Base-by-base conservation (phyloP, 2,329 filamentous ascomycete genomes). In the Colletotrichum chlorophyti region DNA sequence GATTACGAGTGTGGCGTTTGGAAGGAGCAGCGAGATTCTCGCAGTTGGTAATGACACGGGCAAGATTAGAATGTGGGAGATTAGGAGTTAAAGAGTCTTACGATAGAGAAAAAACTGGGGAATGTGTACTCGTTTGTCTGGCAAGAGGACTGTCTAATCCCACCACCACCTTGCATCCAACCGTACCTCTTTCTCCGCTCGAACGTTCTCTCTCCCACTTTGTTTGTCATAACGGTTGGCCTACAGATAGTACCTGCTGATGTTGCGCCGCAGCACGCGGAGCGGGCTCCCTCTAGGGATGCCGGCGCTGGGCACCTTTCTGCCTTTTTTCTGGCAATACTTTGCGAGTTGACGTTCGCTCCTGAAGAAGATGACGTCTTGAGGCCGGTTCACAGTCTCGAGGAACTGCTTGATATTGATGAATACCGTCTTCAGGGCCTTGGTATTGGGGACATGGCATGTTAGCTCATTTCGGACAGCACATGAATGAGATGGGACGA, bases 31-130 rank as follows among this genome's bases (percentile, higher is more conserved):
- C 60, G 83, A 90, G 66, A 72, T 93, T 67, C 72, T 99, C 64
- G 91, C 91, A 10, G 90, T 98, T 49, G 94, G 88, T 15, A 98
- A 96, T 69, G 94, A 98, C 70, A 80, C 83, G 58, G 95, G 95
- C 11, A 93, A 92, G 77, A 90, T 98, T 62, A 84, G 91, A 62
- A 73, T 97, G 71, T 99, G 94, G 93, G 93, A 97, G 77, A 91
- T 97, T 65, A 79, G 88, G 69, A 83, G 77, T 64, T 91, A 83
- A 74, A 60, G 17, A 14, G 15, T 10, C 14, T 19, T 9, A 40
- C 23, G n/a, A 5, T n/a, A 35, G 15, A 43, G 26, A 19, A 5
- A 14, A 26, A 15, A 17, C 8, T 37, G 61, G 55, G 47, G 23
- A 47, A 35, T 24, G 41, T 57, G 27, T 35, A 42, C 49, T 40